Conservation (phyloP, 768 basidiomycete genomes). For the Kwoniella botswanensis region DNA sequence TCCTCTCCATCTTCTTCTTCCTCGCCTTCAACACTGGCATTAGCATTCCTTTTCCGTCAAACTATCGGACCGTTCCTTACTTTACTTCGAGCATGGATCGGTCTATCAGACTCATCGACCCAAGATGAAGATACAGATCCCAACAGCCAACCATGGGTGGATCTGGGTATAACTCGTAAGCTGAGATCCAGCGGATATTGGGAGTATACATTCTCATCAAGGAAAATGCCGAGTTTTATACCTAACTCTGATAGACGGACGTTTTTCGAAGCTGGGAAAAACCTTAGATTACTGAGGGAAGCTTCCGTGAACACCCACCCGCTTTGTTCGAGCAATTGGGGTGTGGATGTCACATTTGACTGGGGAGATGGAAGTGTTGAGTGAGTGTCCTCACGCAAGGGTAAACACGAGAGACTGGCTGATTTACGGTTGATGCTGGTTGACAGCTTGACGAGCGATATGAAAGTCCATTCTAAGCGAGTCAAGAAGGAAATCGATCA, state of each 20-base stretch:
- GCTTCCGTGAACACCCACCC: conserved; percentile 44
- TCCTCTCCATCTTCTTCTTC: background rate
- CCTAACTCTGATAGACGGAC: conserved; percentile 28
- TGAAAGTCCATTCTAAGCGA: conserved; percentile 24
- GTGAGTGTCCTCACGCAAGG: conserved; percentile 8
- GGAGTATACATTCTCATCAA: conserved; percentile 40
- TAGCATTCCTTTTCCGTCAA: conserved; percentile 40
- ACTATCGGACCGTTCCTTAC: conserved; percentile 33
- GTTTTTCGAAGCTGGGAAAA: conserved; percentile 49
- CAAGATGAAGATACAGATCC: conserved; percentile 30
- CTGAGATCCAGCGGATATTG: conserved; percentile 11
- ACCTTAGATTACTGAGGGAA: conserved; percentile 41
- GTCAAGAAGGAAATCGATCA: conserved; percentile 30
- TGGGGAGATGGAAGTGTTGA: conserved; percentile 29
- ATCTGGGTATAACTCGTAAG: conserved; percentile 45
- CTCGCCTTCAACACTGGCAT: conserved; percentile 16
- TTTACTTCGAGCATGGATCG: conserved; percentile 45
- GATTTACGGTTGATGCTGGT: too few relatives aligned
- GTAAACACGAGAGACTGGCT: too few relatives aligned
- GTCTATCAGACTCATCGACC: conserved; percentile 23
- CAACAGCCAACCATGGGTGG: conserved; percentile 44
- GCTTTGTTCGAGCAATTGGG: conserved; percentile 33
- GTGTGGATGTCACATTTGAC: conserved; percentile 24
- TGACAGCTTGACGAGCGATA: background rate
- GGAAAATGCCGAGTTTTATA: conserved; percentile 47